These are phyloP conservation scores for Phytophthora sojae DNA, from an alignment of 352 stramenopile species.

Conservation along the genomic window DNA sequence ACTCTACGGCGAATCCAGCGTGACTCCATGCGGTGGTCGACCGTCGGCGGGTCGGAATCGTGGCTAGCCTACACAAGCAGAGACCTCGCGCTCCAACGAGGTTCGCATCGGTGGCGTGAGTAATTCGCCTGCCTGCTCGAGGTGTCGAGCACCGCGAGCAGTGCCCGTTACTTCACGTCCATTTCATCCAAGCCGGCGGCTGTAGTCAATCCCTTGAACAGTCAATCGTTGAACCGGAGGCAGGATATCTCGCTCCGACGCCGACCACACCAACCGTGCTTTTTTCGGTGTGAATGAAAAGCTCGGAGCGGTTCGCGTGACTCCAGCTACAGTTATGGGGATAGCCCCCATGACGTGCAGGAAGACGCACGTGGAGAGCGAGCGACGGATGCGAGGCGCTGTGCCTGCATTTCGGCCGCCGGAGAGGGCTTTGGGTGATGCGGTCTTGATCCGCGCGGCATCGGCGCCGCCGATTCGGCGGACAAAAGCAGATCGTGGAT, in stretches of 20 bases:
- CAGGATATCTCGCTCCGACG: not conserved
- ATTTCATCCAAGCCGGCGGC: not conserved
- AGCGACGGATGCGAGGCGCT: slow-evolving; percentile 13
- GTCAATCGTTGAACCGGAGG: not conserved
- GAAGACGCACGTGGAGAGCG: slow-evolving; percentile 8
- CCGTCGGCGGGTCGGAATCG: slow-evolving; percentile 15
- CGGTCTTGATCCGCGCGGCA: slow-evolving; percentile 6
- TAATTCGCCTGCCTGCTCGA: slow-evolving; percentile 18
- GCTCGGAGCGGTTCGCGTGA: slow-evolving; percentile 3
- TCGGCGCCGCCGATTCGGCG: too few relatives aligned
- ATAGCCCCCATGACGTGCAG: slow-evolving; percentile 15
- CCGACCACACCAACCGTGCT: slow-evolving; percentile 4
- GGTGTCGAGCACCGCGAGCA: slow-evolving; percentile 6
- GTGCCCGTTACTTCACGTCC: slow-evolving; percentile 15
- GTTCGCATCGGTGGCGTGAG: slow-evolving; percentile 5
- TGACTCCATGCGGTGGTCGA: slow-evolving; percentile 8
- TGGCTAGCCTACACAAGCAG: not conserved
- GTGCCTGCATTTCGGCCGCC: not conserved
- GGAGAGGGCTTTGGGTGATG: not conserved
- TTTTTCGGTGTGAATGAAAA: slow-evolving; percentile 29
- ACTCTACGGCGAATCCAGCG: slow-evolving; percentile 26
- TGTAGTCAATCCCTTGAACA: not conserved
- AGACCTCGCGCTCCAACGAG: too few relatives aligned
- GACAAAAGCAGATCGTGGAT: slow-evolving; percentile 30
- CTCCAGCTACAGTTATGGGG: not conserved